Evolutionary conservation across 495 filamentous ascomycete species (phyloP), one percentile per base, ranked within the genome.

Genomic region (Thermothielavioides terrestris): DNA sequence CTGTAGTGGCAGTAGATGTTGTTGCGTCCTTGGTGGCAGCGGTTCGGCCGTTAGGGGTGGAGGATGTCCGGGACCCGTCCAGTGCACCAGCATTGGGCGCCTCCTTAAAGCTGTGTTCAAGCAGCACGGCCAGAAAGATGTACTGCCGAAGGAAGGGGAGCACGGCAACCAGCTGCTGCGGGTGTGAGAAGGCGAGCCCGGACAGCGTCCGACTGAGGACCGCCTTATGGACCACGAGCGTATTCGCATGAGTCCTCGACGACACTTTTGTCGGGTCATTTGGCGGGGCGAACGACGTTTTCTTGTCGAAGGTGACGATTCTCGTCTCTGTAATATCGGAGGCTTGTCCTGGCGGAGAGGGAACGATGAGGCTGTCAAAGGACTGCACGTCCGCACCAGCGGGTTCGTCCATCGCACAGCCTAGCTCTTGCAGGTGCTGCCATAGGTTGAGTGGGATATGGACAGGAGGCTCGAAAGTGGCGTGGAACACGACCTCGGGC

Each of bases 131-230:
- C 1, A 89, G 60, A 40, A 88, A 73, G 2, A 79, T 83, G 59
- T 87, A 91, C 65, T 94, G 88, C 7, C 88, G 74, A 6, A 92
- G 72, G 18, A 79, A 70, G 14, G 84, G 88, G 21, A 96, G 71
- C 45, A 95, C 80, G 32, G 77, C 77, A 22, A 90, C 68, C 12
- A 98, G 69, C 59, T 96, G 89, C 42, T 83, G 78, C 2, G 92
- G 92, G 60, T 97, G 92, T 1, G 82, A 79, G 57, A 98, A 95
- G 1, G 86, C 83, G 8, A 96, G 68, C 18, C 86, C 77, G 31
- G 76, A 77, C 21, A 98, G 62, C 2, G 74, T 76, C 30, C 81
- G 74, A 4, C 85, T 85, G 42, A 78, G 83, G 14, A 85, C 81
- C 2, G 79, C 73, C 51, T 87, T 84, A 43, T 84, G 76, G 2